These are phyloP conservation scores for Rhodotorula glutinis DNA, from an alignment of 1,284 basidiomycete genomes.

Conservation along the genomic window DNA sequence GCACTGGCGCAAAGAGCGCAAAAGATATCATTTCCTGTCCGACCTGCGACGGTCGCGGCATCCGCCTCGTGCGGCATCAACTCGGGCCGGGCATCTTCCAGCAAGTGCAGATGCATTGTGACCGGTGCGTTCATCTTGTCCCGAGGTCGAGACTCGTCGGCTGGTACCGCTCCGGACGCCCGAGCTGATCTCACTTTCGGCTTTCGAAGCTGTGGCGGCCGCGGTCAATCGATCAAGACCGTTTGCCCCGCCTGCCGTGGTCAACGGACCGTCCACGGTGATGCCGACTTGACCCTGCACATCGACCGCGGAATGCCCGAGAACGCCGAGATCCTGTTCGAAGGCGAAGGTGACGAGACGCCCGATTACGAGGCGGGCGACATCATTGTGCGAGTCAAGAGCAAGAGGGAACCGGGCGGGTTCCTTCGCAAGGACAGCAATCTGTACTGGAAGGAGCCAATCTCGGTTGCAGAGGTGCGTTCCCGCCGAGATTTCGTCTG, in stretches of 20 bases:
- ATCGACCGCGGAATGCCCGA: conserved; percentile 85
- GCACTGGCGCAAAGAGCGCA: conserved; percentile 78
- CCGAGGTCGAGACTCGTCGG: no score
- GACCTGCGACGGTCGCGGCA: conserved; percentile 76
- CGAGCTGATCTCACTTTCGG: background rate
- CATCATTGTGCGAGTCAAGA: conserved; percentile 75
- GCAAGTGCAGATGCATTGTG: conserved; percentile 44
- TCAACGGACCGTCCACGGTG: conserved; percentile 66
- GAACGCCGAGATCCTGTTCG: conserved; percentile 83
- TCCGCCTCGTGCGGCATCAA: conserved; percentile 81
- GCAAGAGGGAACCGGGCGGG: conserved; percentile 65
- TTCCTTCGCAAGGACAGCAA: conserved; percentile 84
- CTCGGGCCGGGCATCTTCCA: conserved; percentile 54
- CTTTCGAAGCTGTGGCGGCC: conserved; percentile 65
- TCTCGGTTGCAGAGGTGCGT: conserved; percentile 80
- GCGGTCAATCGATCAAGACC: conserved; percentile 68
- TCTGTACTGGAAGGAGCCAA: conserved; percentile 82
- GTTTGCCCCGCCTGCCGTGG: conserved; percentile 76
- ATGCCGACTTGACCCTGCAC: conserved; percentile 67
- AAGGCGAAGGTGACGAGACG: conserved; percentile 87
- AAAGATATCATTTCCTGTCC: conserved; percentile 76
- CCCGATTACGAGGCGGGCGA: conserved; percentile 92
- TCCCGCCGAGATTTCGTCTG: no score
- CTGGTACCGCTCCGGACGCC: background rate
- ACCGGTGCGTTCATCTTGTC: conserved; percentile 20